These are phyloP conservation scores for Entophlyctis helioformis DNA, from an alignment of 192 early-diverging fungal genomes.

Conservation along the genomic window DNA sequence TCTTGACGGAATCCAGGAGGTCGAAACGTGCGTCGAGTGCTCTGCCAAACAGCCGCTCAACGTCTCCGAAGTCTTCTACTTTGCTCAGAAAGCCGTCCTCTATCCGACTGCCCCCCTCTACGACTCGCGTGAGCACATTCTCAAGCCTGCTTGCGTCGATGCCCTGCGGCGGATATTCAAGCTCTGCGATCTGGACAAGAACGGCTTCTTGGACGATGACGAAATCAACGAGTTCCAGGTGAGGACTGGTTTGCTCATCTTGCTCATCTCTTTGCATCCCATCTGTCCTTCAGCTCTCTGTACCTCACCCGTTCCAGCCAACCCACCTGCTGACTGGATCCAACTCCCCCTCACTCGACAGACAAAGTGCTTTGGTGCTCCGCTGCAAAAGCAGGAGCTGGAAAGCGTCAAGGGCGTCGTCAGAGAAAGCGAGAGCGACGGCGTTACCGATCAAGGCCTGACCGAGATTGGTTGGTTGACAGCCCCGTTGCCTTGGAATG, in stretches of 20 bases:
- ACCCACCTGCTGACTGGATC: too few relatives aligned
- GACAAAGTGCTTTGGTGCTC: constrained; percentile 93
- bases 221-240: constrained; percentile 97
- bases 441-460: constrained; percentile 73
- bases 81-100: constrained; percentile 98
- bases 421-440: constrained; percentile 70
- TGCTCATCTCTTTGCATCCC: too few relatives aligned
- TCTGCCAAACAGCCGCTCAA: constrained; percentile 91
- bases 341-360: too few relatives aligned
- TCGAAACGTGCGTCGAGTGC: constrained; percentile 98
- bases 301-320: too few relatives aligned
- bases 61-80: constrained; percentile 99
- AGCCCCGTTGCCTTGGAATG: too few relatives aligned
- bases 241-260: too few relatives aligned
- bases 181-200: constrained; percentile 90
- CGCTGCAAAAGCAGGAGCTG: constrained; percentile 88
- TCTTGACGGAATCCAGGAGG: constrained; percentile 70
- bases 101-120: constrained; percentile 96
- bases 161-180: constrained; percentile 90
- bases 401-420: constrained; percentile 96
- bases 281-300: too few relatives aligned
- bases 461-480: constrained; percentile 61
- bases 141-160: constrained; percentile 84
- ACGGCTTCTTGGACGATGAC: constrained; percentile 79
- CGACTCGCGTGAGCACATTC: constrained; percentile 83